Conservation (phyloP, 192 early-diverging fungal genomes). For the Mortierella antarctica region DNA sequence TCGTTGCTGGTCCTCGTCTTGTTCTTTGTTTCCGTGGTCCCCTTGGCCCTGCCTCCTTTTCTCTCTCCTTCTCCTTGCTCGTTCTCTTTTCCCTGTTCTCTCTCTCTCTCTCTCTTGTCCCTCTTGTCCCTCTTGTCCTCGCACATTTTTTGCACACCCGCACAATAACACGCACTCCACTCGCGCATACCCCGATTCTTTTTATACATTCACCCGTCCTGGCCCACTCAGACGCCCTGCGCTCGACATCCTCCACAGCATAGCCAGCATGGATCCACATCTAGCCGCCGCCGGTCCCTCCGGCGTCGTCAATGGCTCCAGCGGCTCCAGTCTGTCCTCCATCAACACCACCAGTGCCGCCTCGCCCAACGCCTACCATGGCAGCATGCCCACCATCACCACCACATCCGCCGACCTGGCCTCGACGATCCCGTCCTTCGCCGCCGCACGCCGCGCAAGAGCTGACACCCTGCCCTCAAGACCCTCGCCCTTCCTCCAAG, state of each 20-base stretch:
- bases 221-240: background rate
- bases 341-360: background rate
- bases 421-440: constrained; percentile 37
- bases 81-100: background rate
- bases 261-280: background rate
- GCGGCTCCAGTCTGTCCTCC: constrained; percentile 1
- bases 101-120: background rate
- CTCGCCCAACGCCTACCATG: background rate
- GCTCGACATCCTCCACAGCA: no score
- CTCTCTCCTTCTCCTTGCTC: background rate
- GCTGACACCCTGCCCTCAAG: constrained; percentile 62
- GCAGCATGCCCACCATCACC: constrained; percentile 38
- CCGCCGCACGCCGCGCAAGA: constrained; percentile 56
- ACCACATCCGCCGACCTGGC: constrained; percentile 40
- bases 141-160: background rate
- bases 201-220: background rate
- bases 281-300: background rate
- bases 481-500: constrained; percentile 28
- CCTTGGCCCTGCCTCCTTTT: no score
- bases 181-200: background rate
- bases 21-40: no score
- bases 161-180: no score
- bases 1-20: no score
- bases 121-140: background rate
- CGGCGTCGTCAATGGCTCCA: background rate